Conservation (phyloP, 169 alveolate species). For the Toxoplasma gondii region DNA sequence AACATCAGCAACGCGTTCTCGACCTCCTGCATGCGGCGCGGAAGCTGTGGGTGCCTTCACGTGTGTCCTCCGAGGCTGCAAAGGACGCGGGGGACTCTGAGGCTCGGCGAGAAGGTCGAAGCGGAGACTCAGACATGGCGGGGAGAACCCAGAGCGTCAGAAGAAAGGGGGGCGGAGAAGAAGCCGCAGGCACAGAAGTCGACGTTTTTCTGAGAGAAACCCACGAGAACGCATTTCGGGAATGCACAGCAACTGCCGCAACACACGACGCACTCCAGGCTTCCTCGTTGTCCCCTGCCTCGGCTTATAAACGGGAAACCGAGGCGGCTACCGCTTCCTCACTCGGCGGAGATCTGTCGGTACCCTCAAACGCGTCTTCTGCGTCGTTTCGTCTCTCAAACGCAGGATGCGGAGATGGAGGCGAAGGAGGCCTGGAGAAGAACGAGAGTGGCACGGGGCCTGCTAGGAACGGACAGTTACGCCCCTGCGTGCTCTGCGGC, state of each 20-base stretch:
- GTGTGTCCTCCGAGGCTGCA: not conserved
- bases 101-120: not conserved
- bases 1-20: not conserved
- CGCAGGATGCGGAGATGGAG: not conserved
- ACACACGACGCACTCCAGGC: too few species aligned
- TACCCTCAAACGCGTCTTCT: too few species aligned
- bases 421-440: not conserved
- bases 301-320: too few species aligned
- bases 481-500: constrained; percentile 15
- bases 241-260: too few species aligned
- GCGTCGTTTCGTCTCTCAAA: too few species aligned
- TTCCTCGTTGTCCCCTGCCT: too few species aligned
- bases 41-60: not conserved
- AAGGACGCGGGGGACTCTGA: not conserved
- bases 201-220: not conserved
- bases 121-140: not conserved
- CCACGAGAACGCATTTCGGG: too few species aligned
- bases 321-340: too few species aligned
- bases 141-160: not conserved
- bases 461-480: not conserved
- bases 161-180: not conserved
- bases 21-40: constrained; percentile 34
- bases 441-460: not conserved
- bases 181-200: not conserved
- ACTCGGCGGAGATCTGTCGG: too few species aligned